Evolutionary conservation across 2,329 filamentous ascomycete genomes (phyloP), one percentile per base, ranked within the genome.

Genomic region (Dactylellina cionopaga): DNA sequence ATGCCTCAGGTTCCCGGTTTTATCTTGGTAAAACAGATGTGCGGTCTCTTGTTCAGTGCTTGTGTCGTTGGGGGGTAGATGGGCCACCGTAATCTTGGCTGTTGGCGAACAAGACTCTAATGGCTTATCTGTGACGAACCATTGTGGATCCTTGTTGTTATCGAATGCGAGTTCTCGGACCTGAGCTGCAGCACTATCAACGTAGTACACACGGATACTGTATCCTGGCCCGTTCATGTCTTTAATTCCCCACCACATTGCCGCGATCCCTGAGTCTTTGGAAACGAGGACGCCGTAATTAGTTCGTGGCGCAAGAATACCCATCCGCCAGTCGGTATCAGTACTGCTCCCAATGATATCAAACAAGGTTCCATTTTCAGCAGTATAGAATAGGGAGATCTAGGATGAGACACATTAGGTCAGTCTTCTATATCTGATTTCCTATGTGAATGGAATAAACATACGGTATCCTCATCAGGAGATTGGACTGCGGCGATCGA

Each of bases 141-240:
- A 72, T 25, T 39, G 60, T 5, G 68, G 68, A 27, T 52, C 47
- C 17, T 72, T 65, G 25, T 72, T 44, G 4, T 25, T 44, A 37
- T 72, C 59, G 9, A 59, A 72, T 5, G 68, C 68, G 11, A 72
- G 46, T 55, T 72, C 68, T 25, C 68, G 59, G 11, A 72, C 54
- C 1, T 59, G 51, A 24, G 52, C 22, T 24, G 59, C 68, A 17
- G 59, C 68, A 9, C 52, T 72, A 39, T 72, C 68, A 13, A 72
- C 66, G 24, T 72, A 72, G 51, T 72, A 72, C 3, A 72, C 29
- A 25, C 68, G 68, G 35, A 54, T 27, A 31, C 68, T 44, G 43
- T 47, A 65, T 15, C 68, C 59, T 4, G 68, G 66, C 6, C 66
- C 66, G 17, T 54, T 56, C 7, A 31, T 35, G 29, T 58, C 52